Evolutionary conservation across 306 rosid species (phyloP).

Genomic region (Prunus fruticosa): DNA sequence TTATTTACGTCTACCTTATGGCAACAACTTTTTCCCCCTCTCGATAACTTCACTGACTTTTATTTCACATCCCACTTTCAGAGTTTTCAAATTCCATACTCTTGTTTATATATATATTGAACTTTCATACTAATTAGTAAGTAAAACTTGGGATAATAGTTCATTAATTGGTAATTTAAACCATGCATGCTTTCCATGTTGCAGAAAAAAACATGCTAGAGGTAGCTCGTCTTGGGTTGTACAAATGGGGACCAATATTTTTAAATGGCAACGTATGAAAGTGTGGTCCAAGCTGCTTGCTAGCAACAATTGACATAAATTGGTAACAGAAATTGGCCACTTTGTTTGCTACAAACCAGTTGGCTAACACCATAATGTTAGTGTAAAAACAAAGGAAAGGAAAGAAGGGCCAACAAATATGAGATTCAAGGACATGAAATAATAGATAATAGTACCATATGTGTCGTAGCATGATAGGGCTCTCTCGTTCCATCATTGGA

Average conservation of each 20-base stretch:
- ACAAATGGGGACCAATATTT: neutral
- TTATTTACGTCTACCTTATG: no score
- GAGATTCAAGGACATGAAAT: constrained; percentile 39
- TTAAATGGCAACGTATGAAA: neutral
- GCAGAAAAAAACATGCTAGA: neutral
- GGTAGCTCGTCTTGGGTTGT: neutral
- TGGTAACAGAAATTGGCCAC: constrained; percentile 8
- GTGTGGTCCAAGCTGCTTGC: neutral
- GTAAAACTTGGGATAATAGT: no score
- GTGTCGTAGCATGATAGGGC: constrained; percentile 23
- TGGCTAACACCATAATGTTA: constrained; percentile 26
- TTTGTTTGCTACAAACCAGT: constrained; percentile 34
- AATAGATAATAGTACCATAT: constrained; percentile 28
- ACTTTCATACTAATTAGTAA: no score
- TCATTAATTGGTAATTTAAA: neutral
- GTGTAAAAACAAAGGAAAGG: constrained; percentile 26
- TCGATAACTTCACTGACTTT: no score
- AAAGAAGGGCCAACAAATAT: constrained; percentile 23
- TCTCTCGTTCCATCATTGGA: constrained; percentile 38
- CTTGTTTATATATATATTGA: no score
- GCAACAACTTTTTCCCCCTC: no score
- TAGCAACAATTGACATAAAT: neutral
- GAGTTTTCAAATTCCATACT: no score
- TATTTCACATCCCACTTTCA: no score
- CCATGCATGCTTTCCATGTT: neutral